Base-by-base conservation (phyloP, 2,329 filamentous ascomycete genomes). In the Cladosporium sp. region DNA sequence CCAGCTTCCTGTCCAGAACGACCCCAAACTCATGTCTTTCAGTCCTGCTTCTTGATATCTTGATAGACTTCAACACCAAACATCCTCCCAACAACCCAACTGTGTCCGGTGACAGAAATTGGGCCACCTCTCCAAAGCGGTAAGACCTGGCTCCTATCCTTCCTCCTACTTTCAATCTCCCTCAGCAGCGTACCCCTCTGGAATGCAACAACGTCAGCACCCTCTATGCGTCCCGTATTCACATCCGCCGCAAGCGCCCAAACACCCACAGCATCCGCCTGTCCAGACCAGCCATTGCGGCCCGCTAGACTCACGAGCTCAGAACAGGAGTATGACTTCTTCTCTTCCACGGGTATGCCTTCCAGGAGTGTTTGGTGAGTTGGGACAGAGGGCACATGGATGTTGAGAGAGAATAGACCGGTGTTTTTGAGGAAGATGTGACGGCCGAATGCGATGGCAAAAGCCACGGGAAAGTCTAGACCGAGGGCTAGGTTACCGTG, bases 381-480 rank as follows among this genome's bases (percentile, higher is more conserved):
- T 8, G 53, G 43, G 2, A 67, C 64, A 13, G 54, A 59, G 3
- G 66, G 66, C 7, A 68, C 59, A 53, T 66, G 59, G 55, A 68
- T 66, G 52, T 58, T 55, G 13, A 68, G 50, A n/a, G 57, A 60
- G 54, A 62, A 63, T 53, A 60, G 55, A 20, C 55, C 50, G 7
- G 61, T 63, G 53, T 68, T 68, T 22, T 55, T 53, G 39, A 67
- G 60, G 50, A 56, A 61, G 29, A 67, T 48, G 30, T 68, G 66
- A 1, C 65, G 58, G 16, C 62, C 59, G 7, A 65, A 25, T 25
- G 66, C 66, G 5, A 67, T 53, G 30, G 55, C 59, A 36, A 66
- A 55, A 2, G 66, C 65, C 39, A 65, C 55, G n/a, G 65, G 65
- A 52, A 68, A 65, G 55, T 68, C 64, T 12, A 68, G 62, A n/a